Base-by-base conservation (phyloP, 163 green algal genomes). In the Chlamydomonas reinhardtii region DNA sequence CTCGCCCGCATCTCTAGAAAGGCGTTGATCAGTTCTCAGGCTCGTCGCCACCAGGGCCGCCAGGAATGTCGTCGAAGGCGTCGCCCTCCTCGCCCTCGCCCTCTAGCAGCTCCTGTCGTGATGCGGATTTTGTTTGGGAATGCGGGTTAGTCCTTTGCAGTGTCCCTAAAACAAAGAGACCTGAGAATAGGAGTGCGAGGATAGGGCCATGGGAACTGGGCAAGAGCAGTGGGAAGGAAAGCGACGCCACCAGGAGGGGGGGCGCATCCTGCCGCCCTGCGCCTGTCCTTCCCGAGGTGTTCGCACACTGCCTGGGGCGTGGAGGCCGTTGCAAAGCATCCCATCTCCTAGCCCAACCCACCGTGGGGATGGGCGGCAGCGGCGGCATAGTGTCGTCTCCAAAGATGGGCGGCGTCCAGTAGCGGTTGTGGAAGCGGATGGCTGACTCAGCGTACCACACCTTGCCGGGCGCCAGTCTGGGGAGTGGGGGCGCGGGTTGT, bases 361-460 rank as follows among this genome's bases (percentile, higher is more conserved):
- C 80, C 80, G 48, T 20, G 14, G 80, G 73, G 24, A 79, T 79
- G 32, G 80, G 69, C 54, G 80, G 70, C 52, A 86, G 69, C 4
- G 80, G 80, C 56, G 80, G 72, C 59, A 82, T 75, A 2, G 73
- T 73, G 59, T 88, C 82, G 34, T 82, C 82, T 0, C 82, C 82
- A 32, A 82, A 88, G n/a, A 88, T 65, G 1, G 82, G 82, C 37
- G n/a, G 31, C 32, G 35, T 59, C 61, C 59, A 83, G 82, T 83
- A 89, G 74, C 80, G 76, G 54, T 89, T 39, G 76, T 89, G 84
- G 84, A 89, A 89, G 76, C 84, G 84, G 48, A 89, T 78, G 62
- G 68, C 48, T 29, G 64, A 86, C 61, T 89, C 65, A 0, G 74
- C 84, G 56, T 81, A 37, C 76, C 76, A 89, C 59, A 70, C 56